A percentile compares a stretch with the other conserved stretches of the same genome.
Evolutionary conservation across 257 asterid species (phyloP).

Genomic region (Solanum paucissectum): DNA sequence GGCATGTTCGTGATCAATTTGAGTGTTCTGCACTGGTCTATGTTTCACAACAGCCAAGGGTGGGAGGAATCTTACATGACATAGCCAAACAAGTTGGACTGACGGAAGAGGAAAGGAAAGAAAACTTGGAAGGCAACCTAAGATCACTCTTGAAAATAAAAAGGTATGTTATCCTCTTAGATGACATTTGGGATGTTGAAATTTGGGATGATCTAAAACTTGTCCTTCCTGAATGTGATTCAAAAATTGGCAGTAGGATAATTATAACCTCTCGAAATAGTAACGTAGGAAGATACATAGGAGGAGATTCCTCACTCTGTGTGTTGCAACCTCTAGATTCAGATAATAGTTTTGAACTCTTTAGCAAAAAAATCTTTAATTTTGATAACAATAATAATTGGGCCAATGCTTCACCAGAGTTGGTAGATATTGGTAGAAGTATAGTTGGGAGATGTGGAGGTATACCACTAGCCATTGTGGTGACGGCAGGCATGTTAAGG

Average conservation of each 20-base stretch:
- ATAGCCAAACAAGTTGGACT: too few species aligned
- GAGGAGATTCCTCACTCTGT: accelerated
- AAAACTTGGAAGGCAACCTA: neutral
- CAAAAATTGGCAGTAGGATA: neutral
- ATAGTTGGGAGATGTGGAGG: too few species aligned
- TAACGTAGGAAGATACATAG: too few species aligned
- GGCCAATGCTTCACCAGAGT: too few species aligned
- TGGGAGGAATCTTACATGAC: neutral
- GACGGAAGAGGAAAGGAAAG: neutral
- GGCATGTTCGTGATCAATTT: neutral
- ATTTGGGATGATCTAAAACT: neutral
- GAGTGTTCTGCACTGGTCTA: neutral
- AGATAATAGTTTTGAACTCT: too few species aligned
- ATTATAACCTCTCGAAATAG: neutral
- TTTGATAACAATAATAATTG: too few species aligned
- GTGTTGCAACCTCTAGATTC: too few species aligned
- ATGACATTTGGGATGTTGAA: slow-evolving; percentile 9
- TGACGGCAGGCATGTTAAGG: too few species aligned
- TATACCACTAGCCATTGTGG: too few species aligned
- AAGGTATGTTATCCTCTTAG: slow-evolving; percentile 8
- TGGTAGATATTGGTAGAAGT: too few species aligned
- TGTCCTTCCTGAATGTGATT: neutral
- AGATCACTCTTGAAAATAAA: neutral
- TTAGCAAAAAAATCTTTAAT: too few species aligned
- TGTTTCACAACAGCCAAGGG: neutral